phyloP scores from a whole-genome alignment of 1,284 basidiomycete species.

The Peniophora sp. region DNA sequence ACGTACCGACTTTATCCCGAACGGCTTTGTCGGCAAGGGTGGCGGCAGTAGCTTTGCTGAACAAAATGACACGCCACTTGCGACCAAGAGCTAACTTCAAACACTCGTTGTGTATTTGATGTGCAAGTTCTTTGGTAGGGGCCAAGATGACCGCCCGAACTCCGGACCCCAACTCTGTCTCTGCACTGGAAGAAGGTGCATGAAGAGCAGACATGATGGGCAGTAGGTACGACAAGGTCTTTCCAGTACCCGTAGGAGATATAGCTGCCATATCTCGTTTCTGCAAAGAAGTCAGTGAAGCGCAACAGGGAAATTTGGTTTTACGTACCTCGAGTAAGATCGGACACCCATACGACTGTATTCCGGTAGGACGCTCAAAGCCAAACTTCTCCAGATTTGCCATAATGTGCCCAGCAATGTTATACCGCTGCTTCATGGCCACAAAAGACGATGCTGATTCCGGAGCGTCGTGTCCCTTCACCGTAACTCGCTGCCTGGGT shows the following conservation, averaged over 20 bases:
- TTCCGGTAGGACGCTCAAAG: constrained; percentile 60
- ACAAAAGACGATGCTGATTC: constrained; percentile 49
- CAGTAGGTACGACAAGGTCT: constrained; percentile 85
- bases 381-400: constrained; percentile 54
- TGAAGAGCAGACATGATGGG: constrained; percentile 67
- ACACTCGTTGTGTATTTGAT: constrained; percentile 93
- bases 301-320: constrained; percentile 1
- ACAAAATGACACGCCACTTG: constrained; percentile 78
- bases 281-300: constrained; percentile 21
- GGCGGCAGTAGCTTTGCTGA: constrained; percentile 79
- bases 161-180: constrained; percentile 43
- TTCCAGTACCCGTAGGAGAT: constrained; percentile 92
- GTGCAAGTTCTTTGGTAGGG: constrained; percentile 94
- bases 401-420: constrained; percentile 48
- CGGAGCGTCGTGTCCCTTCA: constrained; percentile 65
- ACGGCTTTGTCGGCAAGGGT: constrained; percentile 62
- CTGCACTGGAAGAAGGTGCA: constrained; percentile 48
- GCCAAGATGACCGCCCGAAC: constrained; percentile 79
- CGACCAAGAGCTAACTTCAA: constrained; percentile 76
- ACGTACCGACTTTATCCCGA: constrained; percentile 68
- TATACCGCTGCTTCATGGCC: constrained; percentile 46
- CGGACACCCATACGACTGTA: constrained; percentile 69
- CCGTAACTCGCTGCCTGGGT: constrained; percentile 52
- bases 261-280: constrained; percentile 82
- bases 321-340: constrained; percentile 58